These are phyloP conservation scores for Candida sakaeoensis DNA, from an alignment of 805 yeast genomes.

Conservation along the genomic window DNA sequence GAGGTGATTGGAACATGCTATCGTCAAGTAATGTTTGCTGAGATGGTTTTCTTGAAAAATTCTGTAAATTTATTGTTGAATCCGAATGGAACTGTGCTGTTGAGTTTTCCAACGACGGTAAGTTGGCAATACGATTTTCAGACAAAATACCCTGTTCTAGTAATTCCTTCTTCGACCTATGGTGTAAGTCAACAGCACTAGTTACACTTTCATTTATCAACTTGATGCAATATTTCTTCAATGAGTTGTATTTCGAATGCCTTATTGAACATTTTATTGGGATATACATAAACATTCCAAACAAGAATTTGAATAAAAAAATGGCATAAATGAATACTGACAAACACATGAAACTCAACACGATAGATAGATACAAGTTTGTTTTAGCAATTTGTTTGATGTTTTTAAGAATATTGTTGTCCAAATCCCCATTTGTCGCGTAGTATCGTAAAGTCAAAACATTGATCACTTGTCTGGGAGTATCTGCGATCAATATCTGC, in stretches of 20 bases:
- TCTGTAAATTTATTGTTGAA: constrained; percentile 4
- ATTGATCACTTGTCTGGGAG: constrained; percentile 85
- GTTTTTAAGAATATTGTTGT: constrained; percentile 42
- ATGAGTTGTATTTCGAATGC: constrained; percentile 36
- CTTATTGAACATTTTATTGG: constrained; percentile 42
- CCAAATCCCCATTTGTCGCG: constrained; percentile 44
- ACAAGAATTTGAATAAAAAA: constrained; percentile 52
- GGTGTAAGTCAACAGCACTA: constrained; percentile 42
- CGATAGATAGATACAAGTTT: constrained; percentile 63
- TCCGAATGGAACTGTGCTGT: neutral
- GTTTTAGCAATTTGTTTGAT: constrained; percentile 56
- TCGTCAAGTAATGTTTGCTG: neutral
- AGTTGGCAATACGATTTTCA: constrained; percentile 19
- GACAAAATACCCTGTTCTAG: constrained; percentile 24
- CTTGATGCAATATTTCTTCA: constrained; percentile 60
- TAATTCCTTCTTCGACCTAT: constrained; percentile 32
- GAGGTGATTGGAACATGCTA: neutral
- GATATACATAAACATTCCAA: constrained; percentile 50
- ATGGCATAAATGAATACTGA: constrained; percentile 73
- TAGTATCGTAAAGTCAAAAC: constrained; percentile 61
- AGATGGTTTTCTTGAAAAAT: constrained; percentile 2
- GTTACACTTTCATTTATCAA: constrained; percentile 58
- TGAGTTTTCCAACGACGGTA: constrained; percentile 15
- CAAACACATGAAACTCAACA: constrained; percentile 69
- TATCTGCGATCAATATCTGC: constrained; percentile 66